phyloP scores from a whole-genome alignment of 2,329 filamentous ascomycete species.

The Neofusicoccum laricinum region DNA sequence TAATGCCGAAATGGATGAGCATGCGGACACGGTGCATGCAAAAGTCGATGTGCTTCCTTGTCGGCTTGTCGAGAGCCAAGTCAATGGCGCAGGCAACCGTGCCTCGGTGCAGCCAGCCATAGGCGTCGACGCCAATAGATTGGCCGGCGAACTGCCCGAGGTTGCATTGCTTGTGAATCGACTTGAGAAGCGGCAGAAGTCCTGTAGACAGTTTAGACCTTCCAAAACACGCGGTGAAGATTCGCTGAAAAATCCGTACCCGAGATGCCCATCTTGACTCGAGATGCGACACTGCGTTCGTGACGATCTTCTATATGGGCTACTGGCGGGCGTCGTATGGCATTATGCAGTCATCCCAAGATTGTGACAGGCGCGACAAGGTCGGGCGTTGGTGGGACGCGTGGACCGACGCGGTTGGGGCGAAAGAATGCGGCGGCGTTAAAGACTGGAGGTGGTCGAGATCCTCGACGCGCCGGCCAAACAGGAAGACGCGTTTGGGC shows the following conservation, averaged over 20 bases:
- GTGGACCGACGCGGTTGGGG: background rate
- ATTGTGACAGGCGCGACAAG: background rate
- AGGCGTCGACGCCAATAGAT: conserved; percentile 91
- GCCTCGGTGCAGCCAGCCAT: conserved; percentile 96
- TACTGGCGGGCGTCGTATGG: background rate
- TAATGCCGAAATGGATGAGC: conserved; percentile 89
- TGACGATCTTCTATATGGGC: background rate
- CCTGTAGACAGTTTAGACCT: conserved; percentile 51
- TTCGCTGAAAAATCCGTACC: conserved; percentile 25
- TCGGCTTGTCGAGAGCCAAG: conserved; percentile 82
- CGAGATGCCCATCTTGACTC: conserved; percentile 38
- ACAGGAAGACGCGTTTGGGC: conserved; percentile 1
- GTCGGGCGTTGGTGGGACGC: background rate
- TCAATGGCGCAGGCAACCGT: conserved; percentile 88
- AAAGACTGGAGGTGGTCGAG: conserved; percentile 1
- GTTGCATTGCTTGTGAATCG: conserved; percentile 85
- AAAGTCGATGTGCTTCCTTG: conserved; percentile 87
- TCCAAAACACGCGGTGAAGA: background rate
- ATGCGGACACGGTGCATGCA: conserved; percentile 88
- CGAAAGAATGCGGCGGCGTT: background rate
- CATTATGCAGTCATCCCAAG: background rate
- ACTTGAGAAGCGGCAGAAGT: conserved; percentile 87
- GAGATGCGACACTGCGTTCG: background rate
- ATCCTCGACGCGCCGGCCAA: conserved; percentile 8
- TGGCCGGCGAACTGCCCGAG: conserved; percentile 85